These are phyloP conservation scores for Alternaria atra DNA, from an alignment of 2,329 filamentous ascomycete genomes.

Conservation along the genomic window DNA sequence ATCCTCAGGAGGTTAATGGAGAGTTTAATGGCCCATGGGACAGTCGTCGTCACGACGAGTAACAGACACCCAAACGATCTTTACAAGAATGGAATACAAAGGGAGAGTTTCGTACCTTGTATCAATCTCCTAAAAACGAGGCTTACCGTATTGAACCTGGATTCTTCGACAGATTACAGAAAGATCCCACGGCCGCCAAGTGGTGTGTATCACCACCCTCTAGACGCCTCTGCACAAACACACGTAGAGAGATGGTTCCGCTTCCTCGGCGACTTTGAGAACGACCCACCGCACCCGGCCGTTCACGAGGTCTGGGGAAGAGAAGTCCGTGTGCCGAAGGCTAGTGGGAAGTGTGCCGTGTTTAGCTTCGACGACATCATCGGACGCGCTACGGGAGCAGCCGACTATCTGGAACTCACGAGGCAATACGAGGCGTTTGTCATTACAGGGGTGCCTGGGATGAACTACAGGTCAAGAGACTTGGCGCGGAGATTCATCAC, in stretches of 20 bases:
- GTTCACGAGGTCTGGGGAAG: conserved; percentile 91
- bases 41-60: conserved; percentile 93
- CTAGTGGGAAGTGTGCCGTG: conserved; percentile 86
- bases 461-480: conserved; percentile 87
- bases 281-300: conserved; percentile 78
- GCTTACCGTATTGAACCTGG: conserved; percentile 89
- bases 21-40: conserved; percentile 93
- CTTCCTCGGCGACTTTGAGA: conserved; percentile 85
- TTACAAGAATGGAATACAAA: conserved; percentile 97
- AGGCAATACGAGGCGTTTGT: conserved; percentile 92
- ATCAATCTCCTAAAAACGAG: conserved; percentile 88
- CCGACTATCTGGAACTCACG: conserved; percentile 93
- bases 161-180: conserved; percentile 95
- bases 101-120: conserved; percentile 92
- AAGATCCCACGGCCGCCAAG: conserved; percentile 94
- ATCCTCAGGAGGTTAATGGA: conserved; percentile 90
- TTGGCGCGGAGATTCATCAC: conserved; percentile 94
- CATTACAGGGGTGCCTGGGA: conserved; percentile 88
- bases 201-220: conserved; percentile 90
- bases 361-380: conserved; percentile 96
- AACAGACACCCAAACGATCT: conserved; percentile 96
- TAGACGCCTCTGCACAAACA: conserved; percentile 77
- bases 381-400: conserved; percentile 85
- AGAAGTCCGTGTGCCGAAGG: conserved; percentile 84
- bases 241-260: conserved; percentile 96